Evolutionary conservation across 2,329 filamentous ascomycete species (phyloP).

Genomic region (Cladosporium colombiae): DNA sequence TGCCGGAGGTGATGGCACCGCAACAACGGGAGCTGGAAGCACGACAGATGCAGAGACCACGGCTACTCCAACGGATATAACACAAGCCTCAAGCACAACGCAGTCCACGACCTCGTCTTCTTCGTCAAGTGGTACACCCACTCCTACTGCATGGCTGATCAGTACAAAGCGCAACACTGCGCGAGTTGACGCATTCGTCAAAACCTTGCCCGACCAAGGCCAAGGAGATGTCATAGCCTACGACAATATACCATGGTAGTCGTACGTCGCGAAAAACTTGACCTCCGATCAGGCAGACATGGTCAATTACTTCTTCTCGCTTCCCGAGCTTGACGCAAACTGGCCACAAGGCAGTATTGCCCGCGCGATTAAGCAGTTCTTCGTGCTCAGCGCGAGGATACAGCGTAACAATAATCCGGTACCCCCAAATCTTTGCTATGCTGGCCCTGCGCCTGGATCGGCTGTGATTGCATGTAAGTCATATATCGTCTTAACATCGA

Average conservation of each 20-base stretch:
- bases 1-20: background rate
- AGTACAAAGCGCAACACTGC: slow-evolving; percentile 10
- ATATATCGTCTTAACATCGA: background rate
- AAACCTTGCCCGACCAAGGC: slow-evolving; percentile 10
- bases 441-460: background rate
- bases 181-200: slow-evolving; percentile 4
- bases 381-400: slow-evolving; percentile 4
- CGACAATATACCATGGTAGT: slow-evolving; percentile 13
- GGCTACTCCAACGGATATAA: background rate
- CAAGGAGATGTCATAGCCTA: slow-evolving; percentile 7
- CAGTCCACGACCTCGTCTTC: slow-evolving; percentile 3
- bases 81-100: background rate
- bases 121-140: background rate
- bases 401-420: slow-evolving; percentile 14
- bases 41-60: background rate
- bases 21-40: background rate
- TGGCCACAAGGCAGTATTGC: slow-evolving; percentile 2
- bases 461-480: slow-evolving; percentile 5
- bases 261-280: slow-evolving; percentile 10
- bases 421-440: background rate
- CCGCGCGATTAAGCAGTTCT: slow-evolving; percentile 7
- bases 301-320: slow-evolving; percentile 10
- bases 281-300: slow-evolving; percentile 5
- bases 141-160: slow-evolving; percentile 3
- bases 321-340: slow-evolving; percentile 1